These are phyloP conservation scores for Xylariaceae sp. DNA, from an alignment of 2,329 filamentous ascomycete species.

Conservation along the genomic window DNA sequence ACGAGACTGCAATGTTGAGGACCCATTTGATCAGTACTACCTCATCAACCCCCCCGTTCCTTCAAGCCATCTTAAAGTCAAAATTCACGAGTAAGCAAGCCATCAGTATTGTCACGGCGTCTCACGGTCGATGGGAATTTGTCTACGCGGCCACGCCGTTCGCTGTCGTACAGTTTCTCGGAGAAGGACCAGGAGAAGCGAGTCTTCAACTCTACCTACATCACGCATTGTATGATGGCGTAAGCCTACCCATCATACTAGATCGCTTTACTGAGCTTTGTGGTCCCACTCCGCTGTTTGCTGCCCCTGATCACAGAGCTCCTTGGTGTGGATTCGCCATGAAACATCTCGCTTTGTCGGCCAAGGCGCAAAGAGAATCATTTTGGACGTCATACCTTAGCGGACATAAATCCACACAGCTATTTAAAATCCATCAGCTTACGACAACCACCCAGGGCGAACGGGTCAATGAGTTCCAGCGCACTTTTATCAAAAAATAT, in stretches of 20 bases:
- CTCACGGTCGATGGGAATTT: conserved; percentile 33
- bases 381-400: conserved; percentile 60
- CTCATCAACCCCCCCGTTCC: conserved; percentile 55
- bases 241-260: conserved; percentile 74
- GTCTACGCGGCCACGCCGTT: conserved; percentile 36
- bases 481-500: conserved; percentile 25
- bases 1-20: conserved; percentile 68
- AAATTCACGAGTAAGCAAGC: conserved; percentile 42
- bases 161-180: conserved; percentile 32
- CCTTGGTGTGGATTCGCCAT: conserved; percentile 39
- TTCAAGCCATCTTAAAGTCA: conserved; percentile 66
- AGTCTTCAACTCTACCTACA: conserved; percentile 69
- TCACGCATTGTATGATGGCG: conserved; percentile 87
- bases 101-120: conserved; percentile 12
- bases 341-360: conserved; percentile 28
- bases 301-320: background rate
- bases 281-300: background rate
- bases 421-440: background rate
- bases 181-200: conserved; percentile 33
- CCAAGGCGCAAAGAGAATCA: conserved; percentile 27
- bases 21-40: conserved; percentile 67
- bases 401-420: conserved; percentile 18
- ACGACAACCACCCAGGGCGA: background rate
- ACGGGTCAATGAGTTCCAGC: conserved; percentile 28
- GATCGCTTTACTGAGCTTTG: conserved; percentile 45